Conservation (phyloP, 2,329 filamentous ascomycete genomes). For the Colletotrichum sp. region DNA sequence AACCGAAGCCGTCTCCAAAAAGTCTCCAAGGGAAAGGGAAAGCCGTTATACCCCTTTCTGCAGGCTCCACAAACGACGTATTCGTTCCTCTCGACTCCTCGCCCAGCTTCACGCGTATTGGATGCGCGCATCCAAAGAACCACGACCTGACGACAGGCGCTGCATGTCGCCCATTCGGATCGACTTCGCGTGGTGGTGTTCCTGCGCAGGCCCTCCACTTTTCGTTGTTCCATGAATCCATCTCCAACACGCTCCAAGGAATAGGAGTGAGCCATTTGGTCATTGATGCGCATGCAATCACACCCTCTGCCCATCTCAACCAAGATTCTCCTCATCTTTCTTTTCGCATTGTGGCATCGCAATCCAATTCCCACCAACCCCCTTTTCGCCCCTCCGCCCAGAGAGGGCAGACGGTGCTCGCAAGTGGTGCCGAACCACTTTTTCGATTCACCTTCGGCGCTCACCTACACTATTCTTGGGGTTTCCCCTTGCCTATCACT, state of each 20-base stretch:
- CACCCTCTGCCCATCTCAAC: background rate
- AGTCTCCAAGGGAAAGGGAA: background rate
- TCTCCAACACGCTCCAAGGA: background rate
- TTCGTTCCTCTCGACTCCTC: background rate
- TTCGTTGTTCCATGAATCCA: background rate
- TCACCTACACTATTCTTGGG: background rate
- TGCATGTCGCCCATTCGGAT: constrained; percentile 12
- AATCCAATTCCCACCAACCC: background rate
- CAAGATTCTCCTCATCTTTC: background rate
- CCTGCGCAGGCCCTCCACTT: background rate
- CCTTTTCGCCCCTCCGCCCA: background rate
- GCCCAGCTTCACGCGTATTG: background rate
- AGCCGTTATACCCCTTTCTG: constrained; percentile 1
- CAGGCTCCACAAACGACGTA: background rate
- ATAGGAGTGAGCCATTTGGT: background rate
- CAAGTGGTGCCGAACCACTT: background rate
- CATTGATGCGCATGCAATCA: background rate
- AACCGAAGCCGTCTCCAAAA: background rate
- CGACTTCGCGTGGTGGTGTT: background rate
- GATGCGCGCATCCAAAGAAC: background rate
- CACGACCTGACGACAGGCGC: background rate
- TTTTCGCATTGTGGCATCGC: background rate
- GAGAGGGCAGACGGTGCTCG: background rate
- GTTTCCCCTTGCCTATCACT: background rate
- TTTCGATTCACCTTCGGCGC: background rate